Percentiles rank a stretch among this genome's conserved stretches.
These are phyloP conservation scores for Leccinum truebloodii DNA, from an alignment of 768 basidiomycete species.

Conservation along the genomic window DNA sequence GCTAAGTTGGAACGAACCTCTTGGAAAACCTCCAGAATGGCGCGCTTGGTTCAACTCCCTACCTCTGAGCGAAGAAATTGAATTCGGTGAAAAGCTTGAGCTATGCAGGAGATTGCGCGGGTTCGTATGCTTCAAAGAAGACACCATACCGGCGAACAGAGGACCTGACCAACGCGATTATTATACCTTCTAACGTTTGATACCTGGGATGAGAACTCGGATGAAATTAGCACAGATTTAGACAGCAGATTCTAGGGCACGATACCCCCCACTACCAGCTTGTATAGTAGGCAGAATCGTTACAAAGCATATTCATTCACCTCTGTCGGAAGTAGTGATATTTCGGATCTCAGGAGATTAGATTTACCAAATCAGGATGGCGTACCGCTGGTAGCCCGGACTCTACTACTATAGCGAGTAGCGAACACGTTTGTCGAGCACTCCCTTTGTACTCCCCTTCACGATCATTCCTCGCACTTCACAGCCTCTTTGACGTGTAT, in stretches of 20 bases:
- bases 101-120: slow-evolving; percentile 46
- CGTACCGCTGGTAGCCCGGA: not conserved
- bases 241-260: slow-evolving; percentile 21
- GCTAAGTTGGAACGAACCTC: slow-evolving; percentile 53
- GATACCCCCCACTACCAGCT: slow-evolving; percentile 24
- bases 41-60: slow-evolving; percentile 48
- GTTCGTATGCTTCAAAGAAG: slow-evolving; percentile 53
- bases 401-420: slow-evolving; percentile 3
- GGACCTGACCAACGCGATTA: slow-evolving; percentile 12
- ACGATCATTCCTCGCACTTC: slow-evolving; percentile 11
- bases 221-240: slow-evolving; percentile 19
- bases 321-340: not conserved
- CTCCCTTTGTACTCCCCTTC: not conserved
- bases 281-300: slow-evolving; percentile 29
- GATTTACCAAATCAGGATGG: slow-evolving; percentile 30
- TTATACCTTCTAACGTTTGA: slow-evolving; percentile 18
- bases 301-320: slow-evolving; percentile 15
- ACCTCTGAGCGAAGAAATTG: slow-evolving; percentile 15
- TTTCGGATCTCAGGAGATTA: not conserved
- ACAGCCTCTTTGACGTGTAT: slow-evolving; percentile 3
- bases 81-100: slow-evolving; percentile 31
- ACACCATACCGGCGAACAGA: slow-evolving; percentile 7
- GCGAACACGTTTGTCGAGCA: slow-evolving; percentile 7
- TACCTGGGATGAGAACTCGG: slow-evolving; percentile 19
- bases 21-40: slow-evolving; percentile 51